Evolutionary conservation across 1,139 yeast species (phyloP), one percentile per base, ranked within the genome.

Genomic region (Sugiyamaella novakii): DNA sequence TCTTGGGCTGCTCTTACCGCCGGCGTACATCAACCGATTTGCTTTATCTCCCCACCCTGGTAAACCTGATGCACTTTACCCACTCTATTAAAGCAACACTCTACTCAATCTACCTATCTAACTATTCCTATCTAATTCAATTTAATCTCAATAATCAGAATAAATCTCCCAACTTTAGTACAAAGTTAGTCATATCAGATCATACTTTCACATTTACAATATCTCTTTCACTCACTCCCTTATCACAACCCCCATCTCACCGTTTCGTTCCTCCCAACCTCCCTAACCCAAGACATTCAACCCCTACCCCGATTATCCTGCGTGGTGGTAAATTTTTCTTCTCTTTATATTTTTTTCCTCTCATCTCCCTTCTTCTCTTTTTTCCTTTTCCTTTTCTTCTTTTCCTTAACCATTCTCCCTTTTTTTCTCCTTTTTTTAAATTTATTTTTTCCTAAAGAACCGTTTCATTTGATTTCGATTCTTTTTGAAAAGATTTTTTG

Each of bases 321-420:
- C 28, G 15, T 33, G 28, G 37, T 41, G 37, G 31, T 41, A 31
- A 31, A 41, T 19, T 41, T 41, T 40, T 40, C 37, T 21, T 22
- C 25, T 22, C 25, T 40, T 30, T 22, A 22, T 30, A 28, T 19
- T 21, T 27, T 7, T n/a, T n/a, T 28, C 12, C 21, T 2, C 15
- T 39, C 19, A 12, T 6, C 10, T 28, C 22, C 17, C 31, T 12
- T 39, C 27, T 30, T 22, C 21, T 30, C 37, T 19, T 22, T 22
- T 25, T 37, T 29, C 35, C 35, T 31, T 14, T 33, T 35, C 19
- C 41, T 22, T 29, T 47, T 34, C 37, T 45, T 39, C 35, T 37
- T 30, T 33, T 30, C n/a, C 30, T 27, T 36, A 18, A 41, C 43
- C 40, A 30, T 42, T 42, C 43, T 35, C 33, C 45, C 30, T 34